Evolutionary conservation across 768 basidiomycete species (phyloP), one percentile per base, ranked within the genome.

Genomic region (Auriscalpium orientale): DNA sequence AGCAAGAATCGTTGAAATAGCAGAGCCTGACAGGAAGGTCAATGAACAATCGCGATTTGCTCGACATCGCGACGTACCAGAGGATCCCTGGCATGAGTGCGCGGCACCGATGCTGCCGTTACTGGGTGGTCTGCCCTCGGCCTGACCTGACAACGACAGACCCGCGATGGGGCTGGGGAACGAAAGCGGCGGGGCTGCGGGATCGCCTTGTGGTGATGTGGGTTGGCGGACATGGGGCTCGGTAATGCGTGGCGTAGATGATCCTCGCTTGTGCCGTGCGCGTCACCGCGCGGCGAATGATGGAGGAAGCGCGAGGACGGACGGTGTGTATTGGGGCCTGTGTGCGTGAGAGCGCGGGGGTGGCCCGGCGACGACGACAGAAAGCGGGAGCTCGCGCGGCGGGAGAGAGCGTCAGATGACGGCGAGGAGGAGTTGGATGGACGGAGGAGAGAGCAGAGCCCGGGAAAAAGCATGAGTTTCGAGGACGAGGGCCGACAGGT

Each of bases 341-440:
- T 5, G 35, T 33, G 21, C n/a, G n/a, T 12, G 34, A 8, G 20
- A 20, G 20, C 22, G 28, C 28, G 28, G 28, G 4, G 7, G 22
- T 16, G 44, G 28, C 46, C 13, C 22, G 60, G 47, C 46, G 40
- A 56, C 51, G 46, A 51, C 51, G 54, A 59, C 51, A 54, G 49
- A 28, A 28, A 28, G 7, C 7, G 66, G 70, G 40, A 8, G 34
- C 9, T 18, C 16, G 20, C 28, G 28, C 2, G 28, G 7, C 2
- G 28, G n/a, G 33, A 43, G 28, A 49, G 20, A 21, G 60, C 36
- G 51, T 33, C 53, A 52, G 46, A 50, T 47, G 50, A 55, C 51
- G 58, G 50, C 66, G 70, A 40, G 72, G 70, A 59, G 63, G 67
- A 59, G 67, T 72, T 56, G 61, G 63, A 59, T 64, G 70, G 60